Evolutionary conservation across 768 basidiomycete species (phyloP), one percentile per base, ranked within the genome.

Genomic region (Hericium erinaceus): DNA sequence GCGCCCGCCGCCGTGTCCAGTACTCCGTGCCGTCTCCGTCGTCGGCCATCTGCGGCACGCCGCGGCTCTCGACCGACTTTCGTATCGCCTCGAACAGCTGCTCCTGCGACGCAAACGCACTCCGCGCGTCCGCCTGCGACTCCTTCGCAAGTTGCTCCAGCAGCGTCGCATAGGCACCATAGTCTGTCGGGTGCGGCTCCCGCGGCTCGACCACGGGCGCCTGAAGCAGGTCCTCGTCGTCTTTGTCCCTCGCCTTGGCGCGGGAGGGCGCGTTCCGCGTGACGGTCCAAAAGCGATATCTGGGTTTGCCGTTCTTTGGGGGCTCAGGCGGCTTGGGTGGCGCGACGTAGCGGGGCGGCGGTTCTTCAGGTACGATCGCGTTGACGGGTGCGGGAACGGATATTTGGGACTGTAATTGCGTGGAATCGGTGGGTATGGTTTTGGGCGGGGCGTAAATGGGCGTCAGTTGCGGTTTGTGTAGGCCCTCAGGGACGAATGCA

Each of bases 211-310:
- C 79, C 76, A 78, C 80, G 39, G 70, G 61, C 1, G 78, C 72
- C 7, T 67, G 61, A 10, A 73, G 67, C 6, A 67, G 68, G 0
- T 65, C 66, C 22, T 77, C 74, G 10, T 69, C 68, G 8, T 82
- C 80, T 3, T 77, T 74, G 0, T 83, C 83, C 62, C 72, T 77
- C n/a, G 82, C 65, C 77, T 65, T 80, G 75, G 59, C 63, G 16
- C 70, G 79, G 4, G 72, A 67, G 1, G 75, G 71, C 0, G 76
- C 69, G 58, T 77, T 82, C 22, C 85, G 82, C 10, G 69, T 61
- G 44, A 89, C 72, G 3, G 73, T 74, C 86, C 87, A 89, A 64
- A 88, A 83, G 11, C 78, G 77, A 53, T 80, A 75, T 56, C 76
- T 74, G 38, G 57, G 39, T 22, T 64, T 64, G n/a, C 44, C 53